Evolutionary conservation across 371 early-diverging fungal genomes (phyloP).

Genomic region (Haplosporangium sp.): DNA sequence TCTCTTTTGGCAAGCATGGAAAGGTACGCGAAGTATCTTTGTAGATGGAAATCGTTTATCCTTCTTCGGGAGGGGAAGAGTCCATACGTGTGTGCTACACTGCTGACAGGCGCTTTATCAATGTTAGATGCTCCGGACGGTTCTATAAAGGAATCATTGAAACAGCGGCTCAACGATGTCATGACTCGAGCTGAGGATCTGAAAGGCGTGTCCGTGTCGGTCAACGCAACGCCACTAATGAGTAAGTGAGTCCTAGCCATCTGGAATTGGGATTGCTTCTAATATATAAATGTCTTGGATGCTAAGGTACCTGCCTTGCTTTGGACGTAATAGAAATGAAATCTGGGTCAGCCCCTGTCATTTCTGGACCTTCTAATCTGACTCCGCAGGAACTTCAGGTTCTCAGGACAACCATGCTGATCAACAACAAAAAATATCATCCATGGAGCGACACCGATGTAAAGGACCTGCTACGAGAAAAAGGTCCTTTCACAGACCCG

Average conservation of each 20-base stretch:
- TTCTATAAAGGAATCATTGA: slow-evolving; percentile 23
- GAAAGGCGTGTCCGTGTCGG: slow-evolving; percentile 36
- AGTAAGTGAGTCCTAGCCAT: slow-evolving; percentile 14
- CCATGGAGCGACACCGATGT: slow-evolving; percentile 54
- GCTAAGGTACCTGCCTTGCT: background rate
- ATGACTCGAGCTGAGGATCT: slow-evolving; percentile 46
- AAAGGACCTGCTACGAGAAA: slow-evolving; percentile 44
- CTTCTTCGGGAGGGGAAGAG: too few species aligned
- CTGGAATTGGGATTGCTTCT: background rate
- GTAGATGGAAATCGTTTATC: too few species aligned
- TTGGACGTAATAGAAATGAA: slow-evolving; percentile 20
- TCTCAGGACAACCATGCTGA: slow-evolving; percentile 47
- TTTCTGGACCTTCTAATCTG: slow-evolving; percentile 46
- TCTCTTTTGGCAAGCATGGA: slow-evolving; percentile 50
- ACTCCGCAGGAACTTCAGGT: slow-evolving; percentile 48
- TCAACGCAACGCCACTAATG: slow-evolving; percentile 12
- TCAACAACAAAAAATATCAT: slow-evolving; percentile 49
- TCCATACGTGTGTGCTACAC: too few species aligned
- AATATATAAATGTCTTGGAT: background rate
- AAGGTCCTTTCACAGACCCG: slow-evolving; percentile 61
- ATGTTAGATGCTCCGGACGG: slow-evolving; percentile 44
- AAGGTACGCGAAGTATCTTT: slow-evolving; percentile 13
- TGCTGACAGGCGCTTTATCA: too few species aligned
- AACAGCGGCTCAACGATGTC: slow-evolving; percentile 36
- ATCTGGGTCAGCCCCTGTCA: slow-evolving; percentile 24